A percentile compares a stretch with the other conserved stretches of the same genome.
Evolutionary conservation across 768 basidiomycete species (phyloP).

Genomic region (Auricularia heimuer): DNA sequence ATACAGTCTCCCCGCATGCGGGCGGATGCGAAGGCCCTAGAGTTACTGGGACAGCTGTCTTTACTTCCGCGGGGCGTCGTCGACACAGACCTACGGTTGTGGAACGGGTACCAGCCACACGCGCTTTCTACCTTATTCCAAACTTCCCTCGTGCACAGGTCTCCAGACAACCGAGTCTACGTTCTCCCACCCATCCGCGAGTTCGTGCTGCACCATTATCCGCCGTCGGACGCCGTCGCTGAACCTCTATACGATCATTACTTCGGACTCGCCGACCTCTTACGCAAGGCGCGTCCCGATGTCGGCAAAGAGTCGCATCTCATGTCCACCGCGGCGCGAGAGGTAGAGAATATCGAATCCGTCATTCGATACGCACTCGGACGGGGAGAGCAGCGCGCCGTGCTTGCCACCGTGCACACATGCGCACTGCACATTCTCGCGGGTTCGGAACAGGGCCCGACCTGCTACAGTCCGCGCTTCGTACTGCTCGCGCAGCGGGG

Average conservation of each 20-base stretch:
- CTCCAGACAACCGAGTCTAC: neutral
- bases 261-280: too few relatives aligned
- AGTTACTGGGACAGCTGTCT: neutral
- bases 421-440: too few relatives aligned
- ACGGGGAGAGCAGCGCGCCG: too few relatives aligned
- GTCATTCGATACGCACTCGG: too few relatives aligned
- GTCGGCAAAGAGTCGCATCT: too few relatives aligned
- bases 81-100: conserved; percentile 10
- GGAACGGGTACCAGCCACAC: conserved; percentile 4
- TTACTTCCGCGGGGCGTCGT: neutral
- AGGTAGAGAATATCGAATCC: too few relatives aligned
- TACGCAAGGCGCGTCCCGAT: too few relatives aligned
- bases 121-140: neutral
- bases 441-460: neutral
- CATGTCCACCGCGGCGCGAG: too few relatives aligned
- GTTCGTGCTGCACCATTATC: neutral
- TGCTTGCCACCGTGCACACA: too few relatives aligned
- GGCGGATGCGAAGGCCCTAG: neutral
- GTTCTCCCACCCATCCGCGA: neutral
- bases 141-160: neutral
- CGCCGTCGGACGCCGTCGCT: neutral
- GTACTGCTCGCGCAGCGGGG: neutral
- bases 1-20: neutral
- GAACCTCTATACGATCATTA: too few relatives aligned
- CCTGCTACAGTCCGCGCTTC: neutral